Conservation (phyloP, 805 yeast genomes). For the Metschnikowia proteae region DNA sequence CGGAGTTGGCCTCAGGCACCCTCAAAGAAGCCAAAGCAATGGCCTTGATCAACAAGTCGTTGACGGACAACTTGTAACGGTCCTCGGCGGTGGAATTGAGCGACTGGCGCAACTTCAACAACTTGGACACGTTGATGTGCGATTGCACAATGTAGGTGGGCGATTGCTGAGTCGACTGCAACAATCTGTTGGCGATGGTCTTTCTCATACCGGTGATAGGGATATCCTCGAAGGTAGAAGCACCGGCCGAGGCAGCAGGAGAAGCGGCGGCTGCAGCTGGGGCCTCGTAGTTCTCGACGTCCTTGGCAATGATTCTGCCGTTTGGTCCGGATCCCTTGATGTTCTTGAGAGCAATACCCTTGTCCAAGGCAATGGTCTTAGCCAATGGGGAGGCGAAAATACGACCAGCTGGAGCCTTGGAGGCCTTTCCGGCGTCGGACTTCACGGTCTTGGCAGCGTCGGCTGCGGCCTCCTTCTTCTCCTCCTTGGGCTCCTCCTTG, state of each 20-base stretch:
- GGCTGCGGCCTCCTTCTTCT: conserved; percentile 21
- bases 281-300: conserved; percentile 69
- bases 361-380: conserved; percentile 85
- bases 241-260: conserved; percentile 45
- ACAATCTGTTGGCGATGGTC: conserved; percentile 84
- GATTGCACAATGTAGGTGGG: conserved; percentile 95
- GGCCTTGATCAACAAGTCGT: conserved; percentile 93
- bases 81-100: conserved; percentile 83
- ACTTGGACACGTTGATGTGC: conserved; percentile 78
- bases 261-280: conserved; percentile 41
- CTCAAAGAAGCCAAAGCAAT: conserved; percentile 83
- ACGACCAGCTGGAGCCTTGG: conserved; percentile 53
- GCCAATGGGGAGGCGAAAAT: conserved; percentile 95
- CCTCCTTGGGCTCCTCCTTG: conserved; percentile 33
- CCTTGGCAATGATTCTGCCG: conserved; percentile 90
- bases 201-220: conserved; percentile 91
- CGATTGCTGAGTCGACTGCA: conserved; percentile 77
- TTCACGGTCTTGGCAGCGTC: conserved; percentile 27
- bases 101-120: conserved; percentile 86
- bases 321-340: conserved; percentile 91
- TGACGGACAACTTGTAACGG: conserved; percentile 85
- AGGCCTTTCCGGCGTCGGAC: conserved; percentile 28
- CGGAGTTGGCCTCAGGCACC: conserved; percentile 91
- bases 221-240: conserved; percentile 68
- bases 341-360: conserved; percentile 81